Percentiles rank a stretch among this genome's conserved stretches.
Conservation (phyloP, 139 green algal genomes). For the Picochlorum sp. region DNA sequence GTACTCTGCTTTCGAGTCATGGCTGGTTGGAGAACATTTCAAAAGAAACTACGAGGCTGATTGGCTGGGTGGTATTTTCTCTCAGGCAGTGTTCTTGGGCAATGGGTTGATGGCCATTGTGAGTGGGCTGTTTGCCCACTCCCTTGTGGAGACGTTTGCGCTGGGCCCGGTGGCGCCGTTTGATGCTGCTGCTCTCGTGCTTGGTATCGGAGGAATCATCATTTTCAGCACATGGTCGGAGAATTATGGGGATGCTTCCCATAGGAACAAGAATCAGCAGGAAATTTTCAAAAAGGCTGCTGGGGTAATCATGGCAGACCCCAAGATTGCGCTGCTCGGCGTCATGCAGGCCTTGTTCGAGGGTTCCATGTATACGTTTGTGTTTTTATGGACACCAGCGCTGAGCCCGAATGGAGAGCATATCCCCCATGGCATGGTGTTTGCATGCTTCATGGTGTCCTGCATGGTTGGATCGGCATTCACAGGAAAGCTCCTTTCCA, state of each 20-base stretch:
- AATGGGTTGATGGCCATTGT: conserved; percentile 95
- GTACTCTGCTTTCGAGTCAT: conserved; percentile 95
- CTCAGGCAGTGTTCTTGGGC: conserved; percentile 89
- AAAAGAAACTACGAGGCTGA: conserved; percentile 59
- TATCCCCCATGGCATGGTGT: conserved; percentile 94
- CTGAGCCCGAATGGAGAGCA: conserved; percentile 71
- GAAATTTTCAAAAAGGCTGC: conserved; percentile 49
- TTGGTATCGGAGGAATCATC: conserved; percentile 67
- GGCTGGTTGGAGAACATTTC: conserved; percentile 85
- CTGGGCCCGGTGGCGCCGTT: conserved; percentile 92
- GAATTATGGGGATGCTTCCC: conserved; percentile 80
- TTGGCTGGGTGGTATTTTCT: conserved; percentile 81
- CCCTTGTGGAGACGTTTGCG: conserved; percentile 63
- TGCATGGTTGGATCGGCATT: conserved; percentile 80
- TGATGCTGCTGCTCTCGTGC: conserved; percentile 73
- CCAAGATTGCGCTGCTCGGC: conserved; percentile 70
- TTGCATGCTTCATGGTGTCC: conserved; percentile 91
- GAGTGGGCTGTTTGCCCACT: conserved; percentile 75
- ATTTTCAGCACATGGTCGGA: conserved; percentile 82
- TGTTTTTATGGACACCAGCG: conserved; percentile 95
- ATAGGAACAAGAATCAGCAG: conserved; percentile 14
- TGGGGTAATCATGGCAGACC: conserved; percentile 45
- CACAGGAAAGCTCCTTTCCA: conserved; percentile 42
- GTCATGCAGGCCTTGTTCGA: conserved; percentile 93
- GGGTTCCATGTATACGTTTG: conserved; percentile 96